These are phyloP conservation scores for Aspergillus bertholletiae DNA, from an alignment of 495 filamentous ascomycete species.

Conservation along the genomic window DNA sequence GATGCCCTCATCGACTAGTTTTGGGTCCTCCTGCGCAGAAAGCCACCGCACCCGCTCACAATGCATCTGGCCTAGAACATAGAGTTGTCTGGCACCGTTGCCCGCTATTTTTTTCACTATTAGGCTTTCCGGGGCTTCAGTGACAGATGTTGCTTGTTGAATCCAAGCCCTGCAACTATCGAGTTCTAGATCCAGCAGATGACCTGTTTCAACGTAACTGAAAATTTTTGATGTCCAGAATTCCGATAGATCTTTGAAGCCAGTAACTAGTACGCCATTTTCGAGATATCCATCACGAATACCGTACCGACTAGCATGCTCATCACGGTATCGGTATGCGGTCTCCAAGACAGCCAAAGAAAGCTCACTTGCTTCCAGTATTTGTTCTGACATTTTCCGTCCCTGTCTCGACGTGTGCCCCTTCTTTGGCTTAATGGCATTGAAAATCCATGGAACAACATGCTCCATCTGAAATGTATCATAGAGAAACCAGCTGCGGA, in stretches of 20 bases:
- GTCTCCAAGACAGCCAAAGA: conserved; percentile 66
- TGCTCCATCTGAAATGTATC: conserved; percentile 71
- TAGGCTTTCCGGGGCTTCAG: conserved; percentile 30
- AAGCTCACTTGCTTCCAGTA: conserved; percentile 79
- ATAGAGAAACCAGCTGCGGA: conserved; percentile 78
- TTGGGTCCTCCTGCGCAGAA: conserved; percentile 44
- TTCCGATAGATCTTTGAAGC: conserved; percentile 63
- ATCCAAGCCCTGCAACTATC: conserved; percentile 42
- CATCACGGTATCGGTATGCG: conserved; percentile 68
- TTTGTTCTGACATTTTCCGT: conserved; percentile 45
- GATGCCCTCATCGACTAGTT: conserved; percentile 39
- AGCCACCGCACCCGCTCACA: conserved; percentile 62
- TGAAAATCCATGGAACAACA: conserved; percentile 70
- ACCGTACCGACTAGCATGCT: conserved; percentile 65
- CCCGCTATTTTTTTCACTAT: conserved; percentile 43
- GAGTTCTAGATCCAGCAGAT: conserved; percentile 43
- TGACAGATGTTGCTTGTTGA: conserved; percentile 27
- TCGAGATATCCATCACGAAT: conserved; percentile 59
- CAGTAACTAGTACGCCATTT: conserved; percentile 61
- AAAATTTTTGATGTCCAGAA: conserved; percentile 69
- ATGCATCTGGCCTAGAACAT: conserved; percentile 56
- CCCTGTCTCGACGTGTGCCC: conserved; percentile 28
- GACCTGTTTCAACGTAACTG: conserved; percentile 46
- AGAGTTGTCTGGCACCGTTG: conserved; percentile 53
- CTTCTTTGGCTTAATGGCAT: conserved; percentile 61